Conservation (phyloP, 495 filamentous ascomycete species). For the Physcia stellaris region DNA sequence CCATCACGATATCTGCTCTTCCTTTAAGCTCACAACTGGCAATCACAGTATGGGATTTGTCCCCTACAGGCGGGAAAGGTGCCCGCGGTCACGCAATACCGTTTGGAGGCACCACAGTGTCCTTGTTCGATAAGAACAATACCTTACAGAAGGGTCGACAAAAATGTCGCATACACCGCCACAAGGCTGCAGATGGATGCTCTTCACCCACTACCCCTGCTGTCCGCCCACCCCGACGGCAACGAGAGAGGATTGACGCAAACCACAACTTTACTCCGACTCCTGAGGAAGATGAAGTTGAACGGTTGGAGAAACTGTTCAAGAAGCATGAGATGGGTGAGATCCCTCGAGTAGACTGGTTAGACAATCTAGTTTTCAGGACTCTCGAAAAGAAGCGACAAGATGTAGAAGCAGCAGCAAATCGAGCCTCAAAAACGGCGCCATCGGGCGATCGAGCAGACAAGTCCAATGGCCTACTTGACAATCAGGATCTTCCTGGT, state of each 20-base stretch:
- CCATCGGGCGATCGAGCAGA: slow-evolving; percentile 7
- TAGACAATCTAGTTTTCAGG: slow-evolving; percentile 85
- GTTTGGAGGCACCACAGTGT: slow-evolving; percentile 86
- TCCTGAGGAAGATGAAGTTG: slow-evolving; percentile 56
- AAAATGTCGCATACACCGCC: slow-evolving; percentile 73
- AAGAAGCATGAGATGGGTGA: slow-evolving; percentile 99
- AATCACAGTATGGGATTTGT: slow-evolving; percentile 91
- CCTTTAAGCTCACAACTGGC: slow-evolving; percentile 72
- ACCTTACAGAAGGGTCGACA: slow-evolving; percentile 82
- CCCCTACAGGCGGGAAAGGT: slow-evolving; percentile 53
- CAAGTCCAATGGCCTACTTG: slow-evolving; percentile 2
- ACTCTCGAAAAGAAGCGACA: slow-evolving; percentile 63
- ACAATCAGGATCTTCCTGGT: slow-evolving; percentile 6
- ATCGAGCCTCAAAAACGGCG: slow-evolving; percentile 11
- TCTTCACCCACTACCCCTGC: slow-evolving; percentile 69
- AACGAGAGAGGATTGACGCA: slow-evolving; percentile 32
- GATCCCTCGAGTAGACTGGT: slow-evolving; percentile 82
- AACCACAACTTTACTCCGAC: slow-evolving; percentile 30
- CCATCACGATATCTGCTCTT: slow-evolving; percentile 65
- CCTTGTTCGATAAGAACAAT: slow-evolving; percentile 82
- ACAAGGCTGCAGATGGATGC: slow-evolving; percentile 75
- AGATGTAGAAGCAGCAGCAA: slow-evolving; percentile 35
- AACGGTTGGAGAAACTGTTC: slow-evolving; percentile 71
- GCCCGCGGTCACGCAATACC: slow-evolving; percentile 64
- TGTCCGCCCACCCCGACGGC: slow-evolving; percentile 32